Evolutionary conservation across 805 yeast species (phyloP).

Genomic region (Danielia reshetovae): DNA sequence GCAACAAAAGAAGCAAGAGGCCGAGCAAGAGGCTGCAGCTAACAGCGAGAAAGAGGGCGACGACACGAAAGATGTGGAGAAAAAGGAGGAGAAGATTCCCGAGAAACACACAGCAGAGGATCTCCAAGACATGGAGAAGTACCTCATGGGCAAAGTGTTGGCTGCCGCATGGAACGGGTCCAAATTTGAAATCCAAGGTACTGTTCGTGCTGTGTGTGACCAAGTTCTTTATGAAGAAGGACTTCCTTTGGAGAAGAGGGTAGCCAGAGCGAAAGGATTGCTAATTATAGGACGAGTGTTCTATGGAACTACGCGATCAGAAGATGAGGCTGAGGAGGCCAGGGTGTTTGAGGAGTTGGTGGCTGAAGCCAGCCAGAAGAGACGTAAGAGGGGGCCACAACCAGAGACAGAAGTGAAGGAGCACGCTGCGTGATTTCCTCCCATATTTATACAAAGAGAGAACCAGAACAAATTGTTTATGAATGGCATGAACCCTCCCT

Average conservation of each 20-base stretch:
- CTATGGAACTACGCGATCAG: conserved; percentile 53
- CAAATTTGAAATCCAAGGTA: conserved; percentile 70
- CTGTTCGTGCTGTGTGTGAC: conserved; percentile 69
- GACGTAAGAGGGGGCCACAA: conserved; percentile 26
- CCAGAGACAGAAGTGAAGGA: too few species aligned
- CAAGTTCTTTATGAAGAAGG: conserved; percentile 55
- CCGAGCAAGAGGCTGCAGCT: conserved; percentile 4
- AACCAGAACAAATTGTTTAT: too few species aligned
- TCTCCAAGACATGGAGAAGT: conserved; percentile 66
- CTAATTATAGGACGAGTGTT: conserved; percentile 62
- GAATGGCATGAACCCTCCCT: too few species aligned
- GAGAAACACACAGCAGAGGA: conserved; percentile 52
- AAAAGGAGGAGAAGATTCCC: conserved; percentile 21
- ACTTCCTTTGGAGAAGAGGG: conserved; percentile 42
- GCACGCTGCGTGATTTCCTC: too few species aligned
- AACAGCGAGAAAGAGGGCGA: conserved; percentile 7
- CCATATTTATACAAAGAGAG: too few species aligned
- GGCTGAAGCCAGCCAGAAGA: conserved; percentile 42
- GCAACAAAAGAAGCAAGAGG: conserved; percentile 5
- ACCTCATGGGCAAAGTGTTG: conserved; percentile 71
- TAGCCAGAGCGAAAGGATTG: conserved; percentile 62
- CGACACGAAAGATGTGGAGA: not conserved
- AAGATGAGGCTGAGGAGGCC: conserved; percentile 71
- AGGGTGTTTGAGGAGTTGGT: conserved; percentile 72
- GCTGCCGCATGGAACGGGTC: conserved; percentile 87